Evolutionary conservation across 169 alveolate genomes (phyloP).

Genomic region (Besnoitia besnoiti): DNA sequence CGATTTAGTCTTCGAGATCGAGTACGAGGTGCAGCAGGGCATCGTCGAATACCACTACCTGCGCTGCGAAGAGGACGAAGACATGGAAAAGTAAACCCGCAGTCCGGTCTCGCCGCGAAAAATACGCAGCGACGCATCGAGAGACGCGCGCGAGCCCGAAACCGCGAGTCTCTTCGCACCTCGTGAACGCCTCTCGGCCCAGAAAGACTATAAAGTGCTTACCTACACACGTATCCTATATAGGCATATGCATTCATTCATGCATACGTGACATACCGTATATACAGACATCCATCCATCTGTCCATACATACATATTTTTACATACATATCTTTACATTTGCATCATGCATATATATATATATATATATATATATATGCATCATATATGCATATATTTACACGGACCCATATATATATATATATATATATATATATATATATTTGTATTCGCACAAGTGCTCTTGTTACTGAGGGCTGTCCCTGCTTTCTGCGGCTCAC

Average conservation of each 20-base stretch:
- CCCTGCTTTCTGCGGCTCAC: too few relatives aligned
- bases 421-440: neutral
- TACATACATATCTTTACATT: neutral
- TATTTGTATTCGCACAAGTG: neutral
- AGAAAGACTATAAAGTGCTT: too few relatives aligned
- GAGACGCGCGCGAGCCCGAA: too few relatives aligned
- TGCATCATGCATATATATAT: too few relatives aligned
- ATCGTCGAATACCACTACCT: neutral
- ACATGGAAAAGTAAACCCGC: constrained; percentile 7
- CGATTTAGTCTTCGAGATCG: neutral
- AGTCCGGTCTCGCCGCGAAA: neutral
- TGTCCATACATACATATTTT: neutral
- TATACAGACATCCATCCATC: too few relatives aligned
- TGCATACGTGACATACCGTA: too few relatives aligned
- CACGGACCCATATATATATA: neutral
- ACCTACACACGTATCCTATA: too few relatives aligned
- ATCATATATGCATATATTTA: neutral
- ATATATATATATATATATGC: neutral
- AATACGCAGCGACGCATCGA: neutral
- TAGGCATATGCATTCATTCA: too few relatives aligned
- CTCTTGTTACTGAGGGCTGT: neutral
- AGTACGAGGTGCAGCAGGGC: neutral
- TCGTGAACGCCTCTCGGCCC: too few relatives aligned
- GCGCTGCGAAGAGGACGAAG: neutral
- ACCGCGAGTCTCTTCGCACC: too few relatives aligned